Base-by-base conservation (phyloP, 1,284 basidiomycete species). In the Malassezia pachydermatis region DNA sequence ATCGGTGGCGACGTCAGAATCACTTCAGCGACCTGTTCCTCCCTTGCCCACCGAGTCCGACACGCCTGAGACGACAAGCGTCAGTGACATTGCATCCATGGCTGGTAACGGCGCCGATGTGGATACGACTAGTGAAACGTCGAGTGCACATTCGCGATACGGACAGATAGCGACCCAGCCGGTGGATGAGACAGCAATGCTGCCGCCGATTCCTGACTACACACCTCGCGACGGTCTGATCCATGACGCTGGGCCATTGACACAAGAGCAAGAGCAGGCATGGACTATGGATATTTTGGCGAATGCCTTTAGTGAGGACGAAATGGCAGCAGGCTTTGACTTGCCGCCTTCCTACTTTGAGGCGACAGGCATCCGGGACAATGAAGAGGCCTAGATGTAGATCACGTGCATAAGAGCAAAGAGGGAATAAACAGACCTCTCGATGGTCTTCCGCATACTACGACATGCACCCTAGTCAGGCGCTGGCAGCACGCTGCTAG, bases 261-360 rank as follows among this genome's bases (percentile, higher is more conserved):
- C 44, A 13, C 38, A 23, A 24, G 50, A 54, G 38, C 37, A 49
- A n/a, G 47, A 54, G 19, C 22, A 43, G 10, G 43, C 43, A 5
- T 54, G 47, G 51, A 54, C 46, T n/a, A 46, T 39, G 35, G 44
- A 51, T 20, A 44, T 54, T n/a, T 28, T 50, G 13, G 29, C 41
- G 16, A 44, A 46, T 33, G 48, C 49, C 13, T 25, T 43, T 11
- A 23, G 43, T 28, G 47, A 59, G 37, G 58, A 52, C 25, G 61
- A 59, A 20, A 57, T 56, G 24, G 54, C 55, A 37, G 48, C 51
- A 30, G 44, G 38, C 22, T 53, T 65, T 11, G 65, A 67, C 24
- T 50, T 67, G 2, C 65, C 63, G 5, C 65, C 65, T 2, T 62
- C 60, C 36, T 67, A 67, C 45, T 67, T 63, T 48, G 65, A 67